Percentiles rank a stretch among this genome's conserved stretches.
phyloP scores from a whole-genome alignment of 805 yeast genomes.

The Nakazawaea anatomiae region DNA sequence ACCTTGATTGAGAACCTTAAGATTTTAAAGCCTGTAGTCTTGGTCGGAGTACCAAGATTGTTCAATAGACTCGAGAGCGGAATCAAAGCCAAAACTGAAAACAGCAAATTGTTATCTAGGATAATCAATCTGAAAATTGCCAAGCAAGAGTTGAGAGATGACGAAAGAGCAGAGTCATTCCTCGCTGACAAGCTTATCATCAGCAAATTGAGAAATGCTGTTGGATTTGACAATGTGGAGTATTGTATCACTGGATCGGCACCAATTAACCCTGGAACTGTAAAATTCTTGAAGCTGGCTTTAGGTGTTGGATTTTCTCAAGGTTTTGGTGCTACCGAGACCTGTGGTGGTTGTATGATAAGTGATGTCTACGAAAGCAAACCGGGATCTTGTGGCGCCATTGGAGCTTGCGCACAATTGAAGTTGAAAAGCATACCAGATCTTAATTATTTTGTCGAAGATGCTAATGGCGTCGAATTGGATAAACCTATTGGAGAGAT shows the following conservation, averaged over 20 bases:
- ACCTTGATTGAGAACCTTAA: slow-evolving; percentile 55
- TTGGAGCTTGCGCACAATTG: slow-evolving; percentile 49
- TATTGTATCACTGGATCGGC: slow-evolving; percentile 56
- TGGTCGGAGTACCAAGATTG: slow-evolving; percentile 61
- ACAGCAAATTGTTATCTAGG: slow-evolving; percentile 11
- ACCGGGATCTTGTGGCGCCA: slow-evolving; percentile 57
- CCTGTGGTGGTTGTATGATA: slow-evolving; percentile 55
- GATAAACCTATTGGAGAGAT: slow-evolving; percentile 47
- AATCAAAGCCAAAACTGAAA: slow-evolving; percentile 39
- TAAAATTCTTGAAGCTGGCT: slow-evolving; percentile 55
- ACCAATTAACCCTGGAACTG: slow-evolving; percentile 59
- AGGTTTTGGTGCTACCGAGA: slow-evolving; percentile 76
- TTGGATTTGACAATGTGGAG: slow-evolving; percentile 42
- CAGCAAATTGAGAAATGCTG: slow-evolving; percentile 32
- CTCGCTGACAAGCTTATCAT: slow-evolving; percentile 31
- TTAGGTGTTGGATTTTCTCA: slow-evolving; percentile 50
- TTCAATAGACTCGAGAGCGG: slow-evolving; percentile 58
- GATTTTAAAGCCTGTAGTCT: slow-evolving; percentile 44
- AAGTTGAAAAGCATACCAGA: slow-evolving; percentile 60
- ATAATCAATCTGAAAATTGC: slow-evolving; percentile 10
- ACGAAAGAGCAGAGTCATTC: slow-evolving; percentile 11
- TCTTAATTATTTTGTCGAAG: slow-evolving; percentile 42
- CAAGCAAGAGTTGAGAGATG: slow-evolving; percentile 11
- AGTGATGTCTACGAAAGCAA: slow-evolving; percentile 34
- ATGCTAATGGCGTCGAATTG: slow-evolving; percentile 27